phyloP scores from a whole-genome alignment of 768 basidiomycete species.

The Termitomyces titanicus region DNA sequence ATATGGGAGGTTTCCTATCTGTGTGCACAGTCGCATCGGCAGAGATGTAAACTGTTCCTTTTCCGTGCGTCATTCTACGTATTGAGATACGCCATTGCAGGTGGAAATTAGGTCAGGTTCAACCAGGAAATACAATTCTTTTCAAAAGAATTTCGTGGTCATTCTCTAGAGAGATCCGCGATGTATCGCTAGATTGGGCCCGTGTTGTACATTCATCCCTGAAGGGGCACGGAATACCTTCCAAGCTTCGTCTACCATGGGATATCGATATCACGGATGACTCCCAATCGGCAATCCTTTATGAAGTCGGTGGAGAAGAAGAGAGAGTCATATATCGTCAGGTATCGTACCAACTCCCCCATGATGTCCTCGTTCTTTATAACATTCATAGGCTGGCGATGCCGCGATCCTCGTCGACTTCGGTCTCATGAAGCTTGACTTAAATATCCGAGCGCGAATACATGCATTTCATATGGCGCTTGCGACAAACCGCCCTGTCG shows the following conservation, averaged over 20 bases:
- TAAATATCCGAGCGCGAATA: conserved; percentile 50
- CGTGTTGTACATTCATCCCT: not conserved
- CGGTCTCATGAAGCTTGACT: conserved; percentile 50
- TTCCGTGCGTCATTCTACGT: not conserved
- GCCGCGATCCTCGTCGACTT: conserved; percentile 62
- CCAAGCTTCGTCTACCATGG: not conserved
- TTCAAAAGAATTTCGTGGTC: conserved; percentile 51
- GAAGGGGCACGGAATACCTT: no score
- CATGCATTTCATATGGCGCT: conserved; percentile 50
- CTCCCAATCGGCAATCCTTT: not conserved
- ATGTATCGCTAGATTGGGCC: not conserved
- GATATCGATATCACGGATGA: not conserved
- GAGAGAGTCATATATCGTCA: conserved; percentile 48
- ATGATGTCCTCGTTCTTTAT: not conserved
- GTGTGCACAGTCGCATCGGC: conserved; percentile 47
- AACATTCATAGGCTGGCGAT: conserved; percentile 50
- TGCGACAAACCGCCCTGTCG: conserved; percentile 24
- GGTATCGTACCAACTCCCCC: conserved; percentile 25
- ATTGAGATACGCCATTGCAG: conserved; percentile 22
- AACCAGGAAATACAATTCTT: conserved; percentile 49
- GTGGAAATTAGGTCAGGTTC: conserved; percentile 68
- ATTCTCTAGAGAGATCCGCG: not conserved
- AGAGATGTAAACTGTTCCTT: conserved; percentile 36
- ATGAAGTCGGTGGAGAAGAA: not conserved
- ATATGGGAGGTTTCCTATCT: conserved; percentile 63